A percentile compares a stretch with the other conserved stretches of the same genome.
phyloP scores from a whole-genome alignment of 495 filamentous ascomycete genomes.

The Bathelium albidoporum region DNA sequence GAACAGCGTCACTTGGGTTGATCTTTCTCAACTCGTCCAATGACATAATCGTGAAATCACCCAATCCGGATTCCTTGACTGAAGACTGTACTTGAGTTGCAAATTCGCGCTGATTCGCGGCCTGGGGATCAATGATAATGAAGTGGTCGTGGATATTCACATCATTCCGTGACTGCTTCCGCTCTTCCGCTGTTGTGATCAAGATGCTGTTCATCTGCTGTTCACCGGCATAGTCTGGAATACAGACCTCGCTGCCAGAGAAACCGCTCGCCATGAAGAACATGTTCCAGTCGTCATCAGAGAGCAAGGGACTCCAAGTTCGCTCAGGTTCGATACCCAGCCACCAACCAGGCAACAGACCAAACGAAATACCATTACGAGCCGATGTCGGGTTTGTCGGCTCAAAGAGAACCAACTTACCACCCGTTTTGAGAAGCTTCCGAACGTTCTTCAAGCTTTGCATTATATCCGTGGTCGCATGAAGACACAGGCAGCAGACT shows the following conservation, averaged over 20 bases:
- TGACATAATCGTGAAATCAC: neutral
- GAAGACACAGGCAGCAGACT: neutral
- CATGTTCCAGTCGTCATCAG: slow-evolving; percentile 16
- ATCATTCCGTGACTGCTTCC: neutral
- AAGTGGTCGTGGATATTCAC: neutral
- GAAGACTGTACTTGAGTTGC: neutral
- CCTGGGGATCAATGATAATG: neutral
- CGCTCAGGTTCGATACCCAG: neutral
- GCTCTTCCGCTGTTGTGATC: neutral
- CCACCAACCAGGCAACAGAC: slow-evolving; percentile 8
- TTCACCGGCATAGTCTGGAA: neutral
- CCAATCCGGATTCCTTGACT: neutral
- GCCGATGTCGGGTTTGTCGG: neutral
- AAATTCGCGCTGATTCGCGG: neutral
- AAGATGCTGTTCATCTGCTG: neutral
- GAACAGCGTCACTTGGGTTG: neutral
- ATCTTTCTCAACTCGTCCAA: neutral
- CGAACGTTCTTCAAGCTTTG: slow-evolving; percentile 8
- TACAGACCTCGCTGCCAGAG: slow-evolving; percentile 11
- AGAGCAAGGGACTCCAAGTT: neutral
- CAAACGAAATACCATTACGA: neutral
- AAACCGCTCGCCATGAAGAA: slow-evolving; percentile 18
- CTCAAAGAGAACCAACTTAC: neutral
- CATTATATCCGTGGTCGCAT: slow-evolving; percentile 11
- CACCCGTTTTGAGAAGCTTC: neutral